Percentiles rank a stretch among this genome's conserved stretches.
Conservation (phyloP, 140 eudicot species). For the Senecio squalidus region DNA sequence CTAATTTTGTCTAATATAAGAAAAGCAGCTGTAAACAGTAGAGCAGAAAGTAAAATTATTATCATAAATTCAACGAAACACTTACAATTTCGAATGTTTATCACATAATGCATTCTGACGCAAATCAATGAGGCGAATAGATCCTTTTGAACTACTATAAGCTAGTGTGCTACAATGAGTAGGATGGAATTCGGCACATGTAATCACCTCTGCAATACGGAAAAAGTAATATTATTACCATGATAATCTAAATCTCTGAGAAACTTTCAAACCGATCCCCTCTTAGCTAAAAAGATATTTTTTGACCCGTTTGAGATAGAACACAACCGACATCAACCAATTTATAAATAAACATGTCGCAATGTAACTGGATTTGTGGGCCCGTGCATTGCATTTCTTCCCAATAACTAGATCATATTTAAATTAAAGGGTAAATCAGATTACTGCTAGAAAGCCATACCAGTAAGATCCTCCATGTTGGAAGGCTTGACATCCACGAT, state of each 20-base stretch:
- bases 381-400: slow-evolving; percentile 7
- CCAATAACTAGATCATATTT: neutral
- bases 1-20: neutral
- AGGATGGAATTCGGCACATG: slow-evolving; percentile 98
- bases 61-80: neutral
- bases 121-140: slow-evolving; percentile 92
- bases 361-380: neutral
- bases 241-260: slow-evolving; percentile 5
- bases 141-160: slow-evolving; percentile 95
- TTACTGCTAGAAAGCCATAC: slow-evolving; percentile 27
- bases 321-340: neutral
- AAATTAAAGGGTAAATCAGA: slow-evolving; percentile 6
- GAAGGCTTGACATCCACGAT: slow-evolving; percentile 94
- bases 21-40: neutral
- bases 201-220: slow-evolving; percentile 91
- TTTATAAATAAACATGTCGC: neutral
- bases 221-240: slow-evolving; percentile 8
- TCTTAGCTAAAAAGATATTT: neutral
- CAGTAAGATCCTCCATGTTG: slow-evolving; percentile 94
- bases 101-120: slow-evolving; percentile 95
- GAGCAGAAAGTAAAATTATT: neutral
- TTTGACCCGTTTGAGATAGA: neutral
- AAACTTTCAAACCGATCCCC: neutral
- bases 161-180: slow-evolving; percentile 85
- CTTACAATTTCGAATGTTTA: slow-evolving; percentile 86